A percentile compares a stretch with the other conserved stretches of the same genome.
phyloP scores from a whole-genome alignment of 306 rosid species.

The Leucaena leucocephala region DNA sequence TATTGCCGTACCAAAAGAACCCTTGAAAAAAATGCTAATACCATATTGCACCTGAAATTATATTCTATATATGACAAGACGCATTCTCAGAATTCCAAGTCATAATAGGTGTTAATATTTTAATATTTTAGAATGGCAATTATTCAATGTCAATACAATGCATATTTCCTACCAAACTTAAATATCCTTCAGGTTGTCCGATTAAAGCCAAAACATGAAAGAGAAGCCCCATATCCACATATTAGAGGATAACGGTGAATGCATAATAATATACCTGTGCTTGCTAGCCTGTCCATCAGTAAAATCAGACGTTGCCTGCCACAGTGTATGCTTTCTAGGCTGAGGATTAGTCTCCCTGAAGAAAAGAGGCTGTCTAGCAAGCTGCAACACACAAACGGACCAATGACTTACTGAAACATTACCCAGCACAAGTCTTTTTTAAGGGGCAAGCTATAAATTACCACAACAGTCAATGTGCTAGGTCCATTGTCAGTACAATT shows the following conservation, averaged over 20 bases:
- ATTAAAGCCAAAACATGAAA: neutral
- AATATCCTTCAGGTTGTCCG: no score
- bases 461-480: constrained; percentile 72
- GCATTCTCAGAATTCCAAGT: constrained; percentile 11
- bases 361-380: constrained; percentile 86
- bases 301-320: constrained; percentile 90
- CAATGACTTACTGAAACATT: constrained; percentile 17
- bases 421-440: neutral
- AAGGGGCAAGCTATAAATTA: constrained; percentile 39
- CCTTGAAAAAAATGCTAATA: neutral
- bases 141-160: constrained; percentile 10
- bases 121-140: neutral
- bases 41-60: neutral
- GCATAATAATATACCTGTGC: constrained; percentile 57
- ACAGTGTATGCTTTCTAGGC: constrained; percentile 85
- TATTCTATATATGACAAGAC: constrained; percentile 16
- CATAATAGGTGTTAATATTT: constrained; percentile 8
- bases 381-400: constrained; percentile 50
- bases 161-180: no score
- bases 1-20: neutral
- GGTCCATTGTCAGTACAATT: constrained; percentile 72
- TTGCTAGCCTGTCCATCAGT: constrained; percentile 79
- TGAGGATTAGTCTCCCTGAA: constrained; percentile 93
- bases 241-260: constrained; percentile 22
- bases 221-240: constrained; percentile 18